These are phyloP conservation scores for Tolypocladium pustulatum DNA, from an alignment of 2,329 filamentous ascomycete genomes.

Conservation along the genomic window DNA sequence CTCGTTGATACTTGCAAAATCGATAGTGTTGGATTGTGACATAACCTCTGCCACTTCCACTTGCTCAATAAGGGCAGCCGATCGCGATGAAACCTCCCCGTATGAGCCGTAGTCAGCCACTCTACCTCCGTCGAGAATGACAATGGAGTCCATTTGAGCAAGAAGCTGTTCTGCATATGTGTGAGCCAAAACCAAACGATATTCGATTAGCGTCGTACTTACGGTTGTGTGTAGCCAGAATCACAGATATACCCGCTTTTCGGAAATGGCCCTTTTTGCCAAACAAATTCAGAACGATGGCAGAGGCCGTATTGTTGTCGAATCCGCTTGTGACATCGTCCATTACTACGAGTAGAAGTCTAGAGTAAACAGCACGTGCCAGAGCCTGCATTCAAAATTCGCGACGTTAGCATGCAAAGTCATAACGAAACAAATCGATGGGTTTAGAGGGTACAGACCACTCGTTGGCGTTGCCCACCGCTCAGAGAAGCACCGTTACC, in stretches of 20 bases:
- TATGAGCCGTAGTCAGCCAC: not conserved
- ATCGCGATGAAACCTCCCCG: not conserved
- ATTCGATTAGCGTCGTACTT: not conserved
- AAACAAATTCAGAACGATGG: not conserved
- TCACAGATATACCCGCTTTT: not conserved
- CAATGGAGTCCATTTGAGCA: not conserved
- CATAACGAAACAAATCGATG: not conserved
- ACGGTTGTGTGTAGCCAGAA: not conserved
- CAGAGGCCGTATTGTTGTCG: not conserved
- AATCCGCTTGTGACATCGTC: not conserved
- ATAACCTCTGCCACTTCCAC: not conserved
- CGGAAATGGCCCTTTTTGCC: not conserved
- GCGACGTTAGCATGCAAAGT: not conserved
- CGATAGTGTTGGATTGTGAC: not conserved
- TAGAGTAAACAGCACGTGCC: not conserved
- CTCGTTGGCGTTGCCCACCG: constrained; percentile 1
- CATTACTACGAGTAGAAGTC: not conserved
- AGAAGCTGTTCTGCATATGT: not conserved
- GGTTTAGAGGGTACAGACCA: not conserved
- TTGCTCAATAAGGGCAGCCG: not conserved
- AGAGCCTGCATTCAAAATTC: not conserved
- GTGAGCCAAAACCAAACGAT: not conserved
- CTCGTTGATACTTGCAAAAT: not conserved
- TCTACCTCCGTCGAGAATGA: not conserved
- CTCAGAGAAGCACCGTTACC: not conserved